Evolutionary conservation across 768 basidiomycete genomes (phyloP).

Genomic region (Suillus occidentalis): DNA sequence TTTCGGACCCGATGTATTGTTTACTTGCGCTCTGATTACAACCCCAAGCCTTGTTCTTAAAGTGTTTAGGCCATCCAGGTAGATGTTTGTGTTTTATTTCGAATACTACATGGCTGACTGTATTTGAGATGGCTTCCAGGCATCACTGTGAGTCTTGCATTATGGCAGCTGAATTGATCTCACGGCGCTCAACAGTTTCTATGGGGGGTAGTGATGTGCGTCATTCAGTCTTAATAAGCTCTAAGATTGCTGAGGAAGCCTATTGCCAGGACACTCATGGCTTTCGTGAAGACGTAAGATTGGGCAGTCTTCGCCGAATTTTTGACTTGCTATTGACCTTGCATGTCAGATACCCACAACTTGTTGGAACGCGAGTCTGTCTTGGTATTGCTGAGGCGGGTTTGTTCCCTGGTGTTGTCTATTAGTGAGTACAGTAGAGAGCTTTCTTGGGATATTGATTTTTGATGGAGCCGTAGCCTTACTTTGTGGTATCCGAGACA

Average conservation of each 20-base stretch:
- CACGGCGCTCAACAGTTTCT: conserved; percentile 25
- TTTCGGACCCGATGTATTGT: background rate
- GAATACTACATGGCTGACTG: conserved; percentile 9
- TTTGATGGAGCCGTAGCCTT: conserved; percentile 36
- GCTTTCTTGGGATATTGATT: no score
- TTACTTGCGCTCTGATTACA: background rate
- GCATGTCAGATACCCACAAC: conserved; percentile 54
- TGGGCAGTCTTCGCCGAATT: background rate
- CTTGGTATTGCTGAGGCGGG: conserved; percentile 72
- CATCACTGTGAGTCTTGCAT: conserved; percentile 48
- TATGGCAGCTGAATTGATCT: conserved; percentile 1
- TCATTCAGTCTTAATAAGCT: background rate
- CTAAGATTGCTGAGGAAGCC: background rate
- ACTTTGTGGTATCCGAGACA: conserved; percentile 71
- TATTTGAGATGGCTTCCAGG: conserved; percentile 58
- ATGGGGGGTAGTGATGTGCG: conserved; percentile 68
- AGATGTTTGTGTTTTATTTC: conserved; percentile 9
- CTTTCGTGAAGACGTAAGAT: conserved; percentile 61
- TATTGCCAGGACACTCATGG: conserved; percentile 55
- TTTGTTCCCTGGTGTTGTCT: conserved; percentile 70
- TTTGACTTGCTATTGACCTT: background rate
- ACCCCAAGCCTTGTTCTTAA: conserved; percentile 45
- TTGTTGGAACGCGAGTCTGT: conserved; percentile 55
- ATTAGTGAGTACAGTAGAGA: conserved; percentile 49
- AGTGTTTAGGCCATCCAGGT: conserved; percentile 62